Percentiles rank a stretch among this genome's conserved stretches.
These are phyloP conservation scores for Gossypium raimondii DNA, from an alignment of 345 rosid species.

Conservation along the genomic window DNA sequence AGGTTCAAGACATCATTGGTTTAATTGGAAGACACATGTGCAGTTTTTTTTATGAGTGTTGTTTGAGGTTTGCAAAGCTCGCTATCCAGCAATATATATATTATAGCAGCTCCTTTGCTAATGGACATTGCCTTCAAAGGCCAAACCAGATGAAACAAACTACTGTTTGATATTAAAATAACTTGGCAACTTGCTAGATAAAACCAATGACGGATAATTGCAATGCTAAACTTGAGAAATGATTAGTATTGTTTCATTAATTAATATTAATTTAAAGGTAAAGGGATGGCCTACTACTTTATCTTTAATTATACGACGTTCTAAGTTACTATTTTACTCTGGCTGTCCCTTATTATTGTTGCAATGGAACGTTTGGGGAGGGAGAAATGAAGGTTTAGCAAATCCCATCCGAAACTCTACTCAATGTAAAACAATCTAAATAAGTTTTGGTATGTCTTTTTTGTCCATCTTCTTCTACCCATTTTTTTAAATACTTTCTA, in stretches of 20 bases:
- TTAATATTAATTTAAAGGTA: not conserved
- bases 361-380: not conserved
- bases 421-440: not conserved
- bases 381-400: not conserved
- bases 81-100: no score
- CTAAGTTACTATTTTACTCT: not conserved
- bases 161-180: no score
- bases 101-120: no score
- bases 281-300: not conserved
- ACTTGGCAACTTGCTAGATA: no score
- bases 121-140: no score
- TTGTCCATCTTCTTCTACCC: not conserved
- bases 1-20: fast-evolving
- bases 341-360: not conserved
- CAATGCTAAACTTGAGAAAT: no score
- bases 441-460: conserved; percentile 1
- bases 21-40: no score
- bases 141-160: no score
- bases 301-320: not conserved
- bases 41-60: no score
- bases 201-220: no score
- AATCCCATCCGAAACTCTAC: not conserved
- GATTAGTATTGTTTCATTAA: not conserved
- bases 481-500: not conserved
- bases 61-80: no score